phyloP scores from a whole-genome alignment of 2,329 filamentous ascomycete genomes.

The Lithohypha guttulata region DNA sequence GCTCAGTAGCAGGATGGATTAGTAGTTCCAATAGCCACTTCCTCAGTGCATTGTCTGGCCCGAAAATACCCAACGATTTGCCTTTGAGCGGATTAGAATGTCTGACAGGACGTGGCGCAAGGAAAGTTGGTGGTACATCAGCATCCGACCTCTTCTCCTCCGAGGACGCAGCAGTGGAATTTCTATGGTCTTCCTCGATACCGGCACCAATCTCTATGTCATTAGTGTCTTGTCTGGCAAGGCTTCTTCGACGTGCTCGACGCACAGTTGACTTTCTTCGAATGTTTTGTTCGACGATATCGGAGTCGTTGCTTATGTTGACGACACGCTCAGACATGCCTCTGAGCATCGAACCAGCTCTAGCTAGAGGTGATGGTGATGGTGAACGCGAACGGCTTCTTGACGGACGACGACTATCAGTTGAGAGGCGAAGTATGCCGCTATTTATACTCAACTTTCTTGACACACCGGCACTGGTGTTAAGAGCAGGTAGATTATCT shows the following conservation, averaged over 20 bases:
- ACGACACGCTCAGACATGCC: slow-evolving; percentile 95
- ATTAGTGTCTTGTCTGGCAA: neutral
- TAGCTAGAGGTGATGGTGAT: slow-evolving; percentile 52
- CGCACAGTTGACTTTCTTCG: slow-evolving; percentile 42
- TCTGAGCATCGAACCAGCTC: slow-evolving; percentile 65
- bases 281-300: slow-evolving; percentile 63
- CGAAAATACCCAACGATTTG: slow-evolving; percentile 74
- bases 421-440: slow-evolving; percentile 27
- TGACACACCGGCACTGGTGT: slow-evolving; percentile 44
- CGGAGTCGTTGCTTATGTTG: slow-evolving; percentile 87
- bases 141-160: slow-evolving; percentile 24
- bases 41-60: slow-evolving; percentile 64
- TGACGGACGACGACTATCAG: slow-evolving; percentile 37
- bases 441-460: slow-evolving; percentile 42
- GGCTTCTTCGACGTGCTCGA: slow-evolving; percentile 15
- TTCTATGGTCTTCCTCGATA: slow-evolving; percentile 2
- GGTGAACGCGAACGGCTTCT: slow-evolving; percentile 41
- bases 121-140: slow-evolving; percentile 12
- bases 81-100: slow-evolving; percentile 67
- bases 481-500: slow-evolving; percentile 51
- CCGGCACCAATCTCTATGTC: slow-evolving; percentile 10
- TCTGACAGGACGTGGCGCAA: slow-evolving; percentile 6
- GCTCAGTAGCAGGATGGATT: slow-evolving; percentile 78
- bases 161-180: slow-evolving; percentile 6
- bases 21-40: slow-evolving; percentile 69